Percentiles rank a stretch among this genome's conserved stretches.
phyloP scores from a whole-genome alignment of 805 yeast genomes.

The Grigorovia jiainica region DNA sequence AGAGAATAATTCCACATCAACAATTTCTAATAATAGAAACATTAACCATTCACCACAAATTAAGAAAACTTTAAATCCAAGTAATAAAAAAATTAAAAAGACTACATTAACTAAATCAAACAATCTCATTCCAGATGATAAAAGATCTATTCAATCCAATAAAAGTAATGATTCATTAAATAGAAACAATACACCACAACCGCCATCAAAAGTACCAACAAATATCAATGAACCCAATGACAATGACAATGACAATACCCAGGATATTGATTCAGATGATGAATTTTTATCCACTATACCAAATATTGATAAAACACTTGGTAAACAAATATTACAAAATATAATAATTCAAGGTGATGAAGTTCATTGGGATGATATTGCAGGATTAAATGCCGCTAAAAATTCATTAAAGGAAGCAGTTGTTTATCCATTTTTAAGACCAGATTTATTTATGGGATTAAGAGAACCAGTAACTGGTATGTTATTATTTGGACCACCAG shows the following conservation, averaged over 20 bases:
- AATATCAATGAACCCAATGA: background rate
- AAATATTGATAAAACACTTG: slow-evolving; percentile 75
- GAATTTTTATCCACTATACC: slow-evolving; percentile 25
- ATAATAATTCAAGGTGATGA: slow-evolving; percentile 85
- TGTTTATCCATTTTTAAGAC: slow-evolving; percentile 89
- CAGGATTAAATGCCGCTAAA: slow-evolving; percentile 86
- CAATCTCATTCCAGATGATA: background rate
- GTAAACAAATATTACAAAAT: slow-evolving; percentile 77
- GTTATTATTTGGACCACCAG: slow-evolving; percentile 95
- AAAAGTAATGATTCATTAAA: background rate
- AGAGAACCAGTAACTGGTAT: slow-evolving; percentile 96
- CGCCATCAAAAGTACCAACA: background rate
- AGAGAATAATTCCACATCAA: too few relatives aligned
- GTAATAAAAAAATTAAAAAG: background rate
- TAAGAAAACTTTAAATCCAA: background rate
- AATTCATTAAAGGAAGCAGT: slow-evolving; percentile 86
- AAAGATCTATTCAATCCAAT: background rate
- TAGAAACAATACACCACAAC: background rate
- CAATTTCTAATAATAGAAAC: background rate
- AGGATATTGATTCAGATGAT: slow-evolving; percentile 1
- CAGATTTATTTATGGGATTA: slow-evolving; percentile 82
- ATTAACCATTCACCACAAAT: background rate
- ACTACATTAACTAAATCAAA: background rate
- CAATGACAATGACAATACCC: background rate
- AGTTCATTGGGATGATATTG: slow-evolving; percentile 91